Evolutionary conservation across 305 asterid genomes (phyloP), one percentile per base, ranked within the genome.

Genomic region (Fraxinus platypoda): DNA sequence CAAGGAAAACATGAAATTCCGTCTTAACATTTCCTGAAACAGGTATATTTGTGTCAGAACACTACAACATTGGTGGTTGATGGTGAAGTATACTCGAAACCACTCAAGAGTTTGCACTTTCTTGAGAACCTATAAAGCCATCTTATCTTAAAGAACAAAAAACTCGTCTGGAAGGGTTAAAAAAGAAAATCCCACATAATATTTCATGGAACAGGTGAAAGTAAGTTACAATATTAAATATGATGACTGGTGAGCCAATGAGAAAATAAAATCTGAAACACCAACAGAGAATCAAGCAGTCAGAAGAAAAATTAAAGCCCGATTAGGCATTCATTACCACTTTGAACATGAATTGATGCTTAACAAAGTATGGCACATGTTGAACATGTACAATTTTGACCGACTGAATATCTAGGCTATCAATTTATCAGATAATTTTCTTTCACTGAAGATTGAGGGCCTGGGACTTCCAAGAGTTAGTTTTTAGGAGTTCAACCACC

Each of bases 251-350:
- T 59, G 13, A 23, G 31, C 28, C 30, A 59, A 59, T 59, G 71
- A 3, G 4, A 8, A 21, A 21, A 21, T 23, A 59, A 59, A 59
- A 59, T 59, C 71, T 59, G 31, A 23, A 21, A 59, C 71, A 23
- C 79, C 68, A 82, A 33, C 80, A 17, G 54, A 74, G 57, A 54
- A 78, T 76, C 59, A 78, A 62, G 80, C 81, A 41, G 34, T 66
- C 59, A 70, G 26, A 74, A 46, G 43, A 34, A 73, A 57, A 71
- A 83, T 57, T 52, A 57, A 59, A 59, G 38, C 52, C 70, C 70
- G 15, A 46, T 70, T 34, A 68, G 73, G 37, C 57, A 82, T 52
- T 46, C 62, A 26, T 57, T 2, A 74, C 43, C 76, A 76, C 33
- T 62, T 66, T 41, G 11, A 75, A 62, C 26, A 81, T 71, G 25